phyloP scores from a whole-genome alignment of 31 red algal species.

The Bonnemaisonia californica region DNA sequence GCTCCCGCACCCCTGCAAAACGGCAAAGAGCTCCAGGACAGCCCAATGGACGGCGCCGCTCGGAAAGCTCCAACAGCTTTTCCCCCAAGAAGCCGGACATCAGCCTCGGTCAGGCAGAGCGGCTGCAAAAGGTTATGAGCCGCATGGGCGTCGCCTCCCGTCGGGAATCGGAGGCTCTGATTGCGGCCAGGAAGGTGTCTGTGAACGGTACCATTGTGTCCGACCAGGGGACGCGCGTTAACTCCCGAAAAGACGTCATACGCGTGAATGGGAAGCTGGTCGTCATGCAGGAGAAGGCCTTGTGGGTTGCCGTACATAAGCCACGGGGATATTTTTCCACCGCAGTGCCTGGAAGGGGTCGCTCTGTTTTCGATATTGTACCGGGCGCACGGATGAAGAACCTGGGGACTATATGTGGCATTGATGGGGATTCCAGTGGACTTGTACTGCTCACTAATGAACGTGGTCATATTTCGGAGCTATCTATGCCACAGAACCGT shows the following conservation, averaged over 20 bases:
- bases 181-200: constrained; percentile 40
- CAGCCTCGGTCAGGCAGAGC: constrained; percentile 9
- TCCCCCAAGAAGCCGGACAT: not conserved
- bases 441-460: constrained; percentile 72
- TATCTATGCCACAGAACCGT: constrained; percentile 22
- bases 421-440: constrained; percentile 52
- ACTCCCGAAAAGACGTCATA: constrained; percentile 48
- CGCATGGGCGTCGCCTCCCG: constrained; percentile 74
- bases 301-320: constrained; percentile 75
- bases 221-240: constrained; percentile 36
- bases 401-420: constrained; percentile 35
- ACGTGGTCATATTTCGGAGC: constrained; percentile 33
- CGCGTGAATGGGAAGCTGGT: constrained; percentile 43
- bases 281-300: not conserved
- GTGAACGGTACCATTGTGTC: constrained; percentile 58
- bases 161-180: constrained; percentile 56
- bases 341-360: not conserved
- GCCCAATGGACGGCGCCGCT: no score
- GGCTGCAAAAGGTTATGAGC: constrained; percentile 75
- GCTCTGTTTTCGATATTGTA: constrained; percentile 1
- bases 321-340: constrained; percentile 51
- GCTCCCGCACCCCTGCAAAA: no score
- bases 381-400: constrained; percentile 3
- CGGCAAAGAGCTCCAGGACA: no score
- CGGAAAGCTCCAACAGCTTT: no score